Evolutionary conservation across 441 rosid species (phyloP), one percentile per base, ranked within the genome.

Genomic region (Geranium incanum): DNA sequence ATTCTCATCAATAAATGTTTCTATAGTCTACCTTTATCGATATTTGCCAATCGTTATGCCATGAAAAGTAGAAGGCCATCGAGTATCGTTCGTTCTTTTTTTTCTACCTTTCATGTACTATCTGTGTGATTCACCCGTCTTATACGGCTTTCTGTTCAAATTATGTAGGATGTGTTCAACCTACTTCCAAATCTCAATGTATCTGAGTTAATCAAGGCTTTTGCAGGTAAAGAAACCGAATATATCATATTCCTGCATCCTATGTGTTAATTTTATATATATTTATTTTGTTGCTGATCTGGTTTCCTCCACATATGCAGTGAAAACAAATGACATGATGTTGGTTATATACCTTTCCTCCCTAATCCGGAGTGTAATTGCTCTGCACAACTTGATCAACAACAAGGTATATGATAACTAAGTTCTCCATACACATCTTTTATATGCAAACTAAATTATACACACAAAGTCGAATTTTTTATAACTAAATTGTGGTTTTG

Each of bases 111-210:
- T n/a, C n/a, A n/a, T n/a, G n/a, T n/a, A n/a, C n/a, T n/a, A n/a
- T n/a, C n/a, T n/a, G n/a, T n/a, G 33, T 28, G 33, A 28, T n/a
- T n/a, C n/a, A n/a, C n/a, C n/a, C n/a, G n/a, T n/a, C n/a, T n/a
- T n/a, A n/a, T n/a, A n/a, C n/a, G n/a, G n/a, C 1, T 43, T 43
- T 43, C 50, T 5, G 3, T 63, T 45, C 63, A 38, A 75, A 66
- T 75, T 41, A 19, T 71, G 18, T 50, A 92, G 96, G 92, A 92
- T 69, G 93, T 88, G 50, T 89, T 92, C 82, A 88, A 88, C 83
- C 81, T 89, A 69, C 90, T 89, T 62, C 97, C 94, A 18, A 88
- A 92, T 79, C 88, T 92, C 66, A 89, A 89, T 50, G 90, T 87
- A 36, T 71, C 82, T 12, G 97, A 89, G 77, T 76, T 89, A 84